Evolutionary conservation across 2,329 filamentous ascomycete genomes (phyloP), one percentile per base, ranked within the genome.

Genomic region (Cercospora citrullina): DNA sequence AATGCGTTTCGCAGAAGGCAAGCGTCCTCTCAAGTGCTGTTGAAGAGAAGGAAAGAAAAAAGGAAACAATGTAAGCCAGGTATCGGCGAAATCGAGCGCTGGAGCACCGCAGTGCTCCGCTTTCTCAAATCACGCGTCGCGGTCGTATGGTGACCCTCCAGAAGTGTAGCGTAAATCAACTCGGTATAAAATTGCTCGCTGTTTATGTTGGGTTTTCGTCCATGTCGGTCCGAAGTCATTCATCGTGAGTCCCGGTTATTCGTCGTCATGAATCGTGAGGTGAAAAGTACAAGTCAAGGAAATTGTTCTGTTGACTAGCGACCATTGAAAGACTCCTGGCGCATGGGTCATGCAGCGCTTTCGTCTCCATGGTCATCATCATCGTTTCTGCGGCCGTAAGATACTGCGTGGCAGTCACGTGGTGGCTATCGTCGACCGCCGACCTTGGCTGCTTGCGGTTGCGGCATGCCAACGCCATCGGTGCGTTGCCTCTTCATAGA

Each of bases 401-500:
- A 61, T 60, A 45, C 55, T 55, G 58, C 53, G 67, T 64, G 33
- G 28, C 31, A 71, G 67, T 68, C 64, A 28, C 53, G 26, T 58
- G 61, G 30, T 60, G 51, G 69, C 68, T 71, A 76, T 73, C 74
- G 72, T 65, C 74, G 66, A 39, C 71, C 72, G 64, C 75, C 75
- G 30, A 73, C 73, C 65, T 77, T 78, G 69, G 77, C 72, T 21
- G 75, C 72, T 18, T 76, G 75, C 39, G 75, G 75, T 65, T 77
- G 75, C 31, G 68, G 58, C 66, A 73, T 72, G 58, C 70, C 73
- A 45, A 61, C 59, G 30, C 62, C 48, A 7, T 78, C 84, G 0
- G 91, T 94, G 84, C 94, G 94, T 71, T 92, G 89, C 73, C 93
- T 89, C 82, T 96, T 96, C 68, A 90, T 80, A 23, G 85, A 84